These are phyloP conservation scores for Isabelozyma gotoi DNA, from an alignment of 805 yeast genomes.

Conservation along the genomic window DNA sequence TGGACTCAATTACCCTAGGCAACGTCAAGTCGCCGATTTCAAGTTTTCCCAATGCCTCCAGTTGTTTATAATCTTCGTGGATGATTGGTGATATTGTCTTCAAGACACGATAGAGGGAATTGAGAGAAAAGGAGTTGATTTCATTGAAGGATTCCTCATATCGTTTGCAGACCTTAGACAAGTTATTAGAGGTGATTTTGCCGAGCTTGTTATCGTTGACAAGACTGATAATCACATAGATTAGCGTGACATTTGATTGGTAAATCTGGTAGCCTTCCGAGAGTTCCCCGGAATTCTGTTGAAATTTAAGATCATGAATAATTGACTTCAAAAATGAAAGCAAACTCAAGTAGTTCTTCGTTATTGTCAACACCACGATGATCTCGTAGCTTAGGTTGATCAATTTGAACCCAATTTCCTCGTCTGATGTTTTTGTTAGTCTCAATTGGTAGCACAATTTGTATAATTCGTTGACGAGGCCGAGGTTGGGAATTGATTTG, in stretches of 20 bases:
- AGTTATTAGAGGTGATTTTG: not conserved
- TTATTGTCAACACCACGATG: constrained; percentile 26
- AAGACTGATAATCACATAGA: not conserved
- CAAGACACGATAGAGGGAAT: constrained; percentile 11
- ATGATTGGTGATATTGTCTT: constrained; percentile 11
- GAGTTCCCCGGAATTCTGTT: not conserved
- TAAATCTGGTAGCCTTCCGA: not conserved
- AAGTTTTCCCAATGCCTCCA: not conserved
- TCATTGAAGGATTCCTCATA: constrained; percentile 3
- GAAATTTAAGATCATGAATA: constrained; percentile 13
- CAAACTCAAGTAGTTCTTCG: constrained; percentile 28
- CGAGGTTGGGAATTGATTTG: constrained; percentile 42
- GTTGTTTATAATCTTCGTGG: constrained; percentile 2
- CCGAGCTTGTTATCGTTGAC: not conserved
- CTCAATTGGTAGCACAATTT: constrained; percentile 40
- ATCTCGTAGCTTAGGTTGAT: constrained; percentile 33
- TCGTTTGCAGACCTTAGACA: not conserved
- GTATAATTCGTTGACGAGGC: constrained; percentile 44
- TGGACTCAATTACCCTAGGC: constrained; percentile 11
- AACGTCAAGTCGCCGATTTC: constrained; percentile 7
- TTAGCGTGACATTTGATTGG: constrained; percentile 2
- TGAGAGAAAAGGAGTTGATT: constrained; percentile 7
- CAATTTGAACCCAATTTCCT: constrained; percentile 16
- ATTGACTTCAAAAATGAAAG: constrained; percentile 24
- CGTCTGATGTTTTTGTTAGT: not conserved